Evolutionary conservation across 306 rosid genomes (phyloP).

Genomic region (Pyrus bretschneideri): DNA sequence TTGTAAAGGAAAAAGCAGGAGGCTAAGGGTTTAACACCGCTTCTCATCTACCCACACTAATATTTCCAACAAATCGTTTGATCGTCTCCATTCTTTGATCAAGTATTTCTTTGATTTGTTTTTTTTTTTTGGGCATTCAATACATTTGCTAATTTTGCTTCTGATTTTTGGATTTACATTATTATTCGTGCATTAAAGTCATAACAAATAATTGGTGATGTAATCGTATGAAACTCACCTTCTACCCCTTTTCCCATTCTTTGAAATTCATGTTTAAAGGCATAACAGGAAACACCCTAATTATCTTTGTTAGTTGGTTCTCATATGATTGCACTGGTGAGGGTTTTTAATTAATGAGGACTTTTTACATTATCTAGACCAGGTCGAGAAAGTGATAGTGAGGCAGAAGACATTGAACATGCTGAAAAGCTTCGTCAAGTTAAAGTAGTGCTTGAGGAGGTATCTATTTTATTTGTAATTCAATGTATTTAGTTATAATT

Average conservation of each 20-base stretch:
- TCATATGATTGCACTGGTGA: not conserved
- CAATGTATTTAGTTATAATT: not conserved
- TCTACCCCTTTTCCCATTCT: conserved; percentile 1
- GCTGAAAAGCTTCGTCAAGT: conserved; percentile 99
- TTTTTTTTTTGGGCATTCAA: too few relatives aligned
- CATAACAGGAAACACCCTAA: conserved; percentile 3
- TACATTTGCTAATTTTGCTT: too few relatives aligned
- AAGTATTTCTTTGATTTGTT: too few relatives aligned
- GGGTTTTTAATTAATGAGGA: not conserved
- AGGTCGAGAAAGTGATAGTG: conserved; percentile 82
- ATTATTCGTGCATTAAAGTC: too few relatives aligned
- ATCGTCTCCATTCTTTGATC: too few relatives aligned
- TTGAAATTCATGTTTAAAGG: not conserved
- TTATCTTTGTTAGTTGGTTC: conserved; percentile 7
- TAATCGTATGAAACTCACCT: not conserved
- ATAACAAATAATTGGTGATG: not conserved
- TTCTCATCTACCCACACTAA: too few relatives aligned
- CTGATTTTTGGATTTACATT: too few relatives aligned
- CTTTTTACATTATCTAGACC: conserved; percentile 46
- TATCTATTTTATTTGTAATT: conserved; percentile 11
- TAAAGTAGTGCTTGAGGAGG: conserved; percentile 99
- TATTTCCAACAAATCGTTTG: too few relatives aligned
- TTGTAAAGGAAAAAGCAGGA: too few relatives aligned
- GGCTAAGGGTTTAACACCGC: too few relatives aligned
- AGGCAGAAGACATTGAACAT: conserved; percentile 92